Evolutionary conservation across 164 flowering plant species (phyloP), one percentile per base, ranked within the genome.

Genomic region (Protea cynaroides): DNA sequence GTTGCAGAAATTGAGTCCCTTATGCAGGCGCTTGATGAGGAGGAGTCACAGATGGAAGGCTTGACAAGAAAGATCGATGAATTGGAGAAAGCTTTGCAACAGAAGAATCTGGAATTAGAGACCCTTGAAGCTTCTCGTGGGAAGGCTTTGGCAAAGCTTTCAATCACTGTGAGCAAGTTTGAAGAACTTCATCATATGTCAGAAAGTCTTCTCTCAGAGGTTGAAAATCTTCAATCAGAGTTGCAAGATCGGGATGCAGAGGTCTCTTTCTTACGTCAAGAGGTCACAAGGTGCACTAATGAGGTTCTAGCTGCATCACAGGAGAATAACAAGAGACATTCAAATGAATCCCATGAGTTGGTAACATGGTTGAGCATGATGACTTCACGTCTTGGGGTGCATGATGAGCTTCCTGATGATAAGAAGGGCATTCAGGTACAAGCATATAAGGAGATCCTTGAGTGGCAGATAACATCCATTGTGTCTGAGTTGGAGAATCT

Each of bases 11-110:
- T 77, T 72, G 99, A 95, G 70, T 81, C 84, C 25, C 73, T 95
- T 60, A 83, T 90, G 94, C 97, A 92, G 80, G 99, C 97, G 23
- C 92, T 95, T 70, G 99, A 95, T 62, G 97, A 88, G 75, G 96
- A 92, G 74, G 99, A 95, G 80, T 64, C 75, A 9, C 90, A 95
- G 78, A 85, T 95, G 90, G 96, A 86, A 71, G 84, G 72, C 52
- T 66, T 86, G 75, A 76, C 59, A 24, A 80, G 63, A 65, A 88
- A 71, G 79, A 68, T 79, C 62, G 76, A 60, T 36, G 87, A 81
- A 47, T 70, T 92, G 69, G 97, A 88, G 74, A 79, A 74, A 55
- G 68, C 61, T 54, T 43, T 87, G 77, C 80, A 76, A 24, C 81
- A 83, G 68, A 95, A 88, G 79, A 78, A 83, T 68, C 44, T 75